Percentiles rank a stretch among this genome's conserved stretches.
Evolutionary conservation across 163 green algal species (phyloP).

Genomic region (Volvox carteri): DNA sequence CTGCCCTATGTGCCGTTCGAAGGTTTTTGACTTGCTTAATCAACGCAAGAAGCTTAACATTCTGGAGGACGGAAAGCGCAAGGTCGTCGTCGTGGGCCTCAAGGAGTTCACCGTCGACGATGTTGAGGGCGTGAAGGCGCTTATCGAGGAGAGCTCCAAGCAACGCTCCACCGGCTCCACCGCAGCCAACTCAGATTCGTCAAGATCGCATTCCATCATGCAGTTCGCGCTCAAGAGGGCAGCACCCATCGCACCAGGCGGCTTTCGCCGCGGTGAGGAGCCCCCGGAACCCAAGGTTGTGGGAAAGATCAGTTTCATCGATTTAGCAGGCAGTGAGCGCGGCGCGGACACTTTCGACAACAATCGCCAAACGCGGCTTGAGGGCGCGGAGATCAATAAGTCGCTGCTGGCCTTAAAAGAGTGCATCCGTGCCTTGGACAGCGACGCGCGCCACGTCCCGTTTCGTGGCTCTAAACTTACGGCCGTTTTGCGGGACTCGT

Average conservation of each 20-base stretch:
- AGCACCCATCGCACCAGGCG: background rate
- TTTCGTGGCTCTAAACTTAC: constrained; percentile 98
- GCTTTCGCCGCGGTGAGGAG: constrained; percentile 19
- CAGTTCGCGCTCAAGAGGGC: constrained; percentile 71
- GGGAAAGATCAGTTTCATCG: constrained; percentile 98
- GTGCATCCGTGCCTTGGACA: constrained; percentile 94
- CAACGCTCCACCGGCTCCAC: constrained; percentile 92
- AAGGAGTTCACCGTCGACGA: constrained; percentile 80
- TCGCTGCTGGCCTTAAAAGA: constrained; percentile 97
- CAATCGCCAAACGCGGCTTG: constrained; percentile 90
- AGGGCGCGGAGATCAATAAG: constrained; percentile 99
- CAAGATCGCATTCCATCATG: constrained; percentile 95
- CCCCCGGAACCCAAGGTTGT: constrained; percentile 63
- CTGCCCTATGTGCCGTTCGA: background rate
- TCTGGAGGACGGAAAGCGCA: constrained; percentile 92
- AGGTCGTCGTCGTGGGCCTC: constrained; percentile 85
- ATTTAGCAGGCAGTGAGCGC: constrained; percentile 97
- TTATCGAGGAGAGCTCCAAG: constrained; percentile 88
- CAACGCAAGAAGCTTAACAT: constrained; percentile 92
- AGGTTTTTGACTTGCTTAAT: constrained; percentile 95
- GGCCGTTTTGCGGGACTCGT: constrained; percentile 95
- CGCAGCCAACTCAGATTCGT: constrained; percentile 97
- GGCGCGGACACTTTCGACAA: constrained; percentile 94
- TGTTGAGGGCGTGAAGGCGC: constrained; percentile 75
- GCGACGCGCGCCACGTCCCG: constrained; percentile 91